These are phyloP conservation scores for Ophiobolus disseminans DNA, from an alignment of 2,329 filamentous ascomycete species.

Conservation along the genomic window DNA sequence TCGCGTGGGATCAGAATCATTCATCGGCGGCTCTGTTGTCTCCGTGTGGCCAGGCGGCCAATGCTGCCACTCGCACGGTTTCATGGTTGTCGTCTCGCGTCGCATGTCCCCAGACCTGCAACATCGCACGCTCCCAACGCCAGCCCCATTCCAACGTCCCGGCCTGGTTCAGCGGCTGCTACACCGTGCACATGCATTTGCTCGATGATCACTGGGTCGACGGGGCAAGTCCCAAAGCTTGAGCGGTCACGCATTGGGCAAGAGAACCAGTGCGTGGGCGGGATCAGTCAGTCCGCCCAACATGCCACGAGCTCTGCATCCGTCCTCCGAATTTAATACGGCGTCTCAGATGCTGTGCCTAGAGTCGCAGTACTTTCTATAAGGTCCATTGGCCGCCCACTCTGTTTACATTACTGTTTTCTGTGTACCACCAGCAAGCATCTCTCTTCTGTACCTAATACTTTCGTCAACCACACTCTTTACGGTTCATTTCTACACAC, in stretches of 20 bases:
- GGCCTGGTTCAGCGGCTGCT: constrained; percentile 37
- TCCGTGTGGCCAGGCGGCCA: constrained; percentile 38
- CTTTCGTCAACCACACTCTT: constrained; percentile 39
- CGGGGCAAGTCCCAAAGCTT: constrained; percentile 43
- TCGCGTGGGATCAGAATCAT: constrained; percentile 15
- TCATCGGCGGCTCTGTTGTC: constrained; percentile 36
- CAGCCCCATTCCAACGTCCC: constrained; percentile 30
- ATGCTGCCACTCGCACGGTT: constrained; percentile 44
- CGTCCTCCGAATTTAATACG: constrained; percentile 47
- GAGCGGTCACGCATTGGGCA: constrained; percentile 38
- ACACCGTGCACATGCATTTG: constrained; percentile 32
- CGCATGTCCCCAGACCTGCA: constrained; percentile 48
- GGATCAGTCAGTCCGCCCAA: constrained; percentile 39
- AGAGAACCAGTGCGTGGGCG: constrained; percentile 41
- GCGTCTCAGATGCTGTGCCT: constrained; percentile 45
- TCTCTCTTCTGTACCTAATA: constrained; percentile 47
- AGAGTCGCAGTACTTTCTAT: constrained; percentile 43
- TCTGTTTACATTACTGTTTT: constrained; percentile 47
- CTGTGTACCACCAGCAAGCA: constrained; percentile 46
- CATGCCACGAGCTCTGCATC: constrained; percentile 40
- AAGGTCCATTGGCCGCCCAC: constrained; percentile 48
- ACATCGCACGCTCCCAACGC: constrained; percentile 44
- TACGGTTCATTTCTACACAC: constrained; percentile 44
- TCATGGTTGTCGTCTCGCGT: constrained; percentile 44
- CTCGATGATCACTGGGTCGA: constrained; percentile 38